Percentiles rank a stretch among this genome's conserved stretches.
phyloP scores from a whole-genome alignment of 148 eudicot species.

The Talinum fruticosum region DNA sequence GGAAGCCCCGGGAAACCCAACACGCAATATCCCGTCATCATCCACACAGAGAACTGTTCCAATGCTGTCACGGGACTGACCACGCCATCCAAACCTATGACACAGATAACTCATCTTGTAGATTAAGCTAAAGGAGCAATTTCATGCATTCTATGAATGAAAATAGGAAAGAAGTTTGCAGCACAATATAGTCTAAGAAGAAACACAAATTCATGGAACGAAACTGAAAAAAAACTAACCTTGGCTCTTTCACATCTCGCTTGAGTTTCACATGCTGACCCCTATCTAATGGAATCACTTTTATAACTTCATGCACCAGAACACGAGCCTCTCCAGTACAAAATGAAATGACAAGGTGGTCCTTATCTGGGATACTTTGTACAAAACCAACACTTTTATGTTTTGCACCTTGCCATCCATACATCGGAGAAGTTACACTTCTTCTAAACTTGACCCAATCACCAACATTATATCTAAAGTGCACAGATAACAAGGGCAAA shows the following conservation, averaged over 20 bases:
- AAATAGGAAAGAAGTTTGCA: not conserved
- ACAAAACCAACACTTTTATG: constrained; percentile 94
- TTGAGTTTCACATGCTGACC: constrained; percentile 95
- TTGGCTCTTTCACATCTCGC: constrained; percentile 80
- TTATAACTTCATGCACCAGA: constrained; percentile 72
- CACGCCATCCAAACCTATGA: constrained; percentile 91
- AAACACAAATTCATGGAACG: not conserved
- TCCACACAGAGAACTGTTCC: constrained; percentile 98
- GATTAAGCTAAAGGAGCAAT: constrained; percentile 9
- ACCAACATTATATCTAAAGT: constrained; percentile 68
- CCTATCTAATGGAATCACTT: constrained; percentile 94
- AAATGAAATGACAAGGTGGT: constrained; percentile 77
- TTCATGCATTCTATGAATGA: constrained; percentile 1
- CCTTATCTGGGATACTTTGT: constrained; percentile 81
- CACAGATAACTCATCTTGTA: constrained; percentile 13
- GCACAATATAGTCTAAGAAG: not conserved
- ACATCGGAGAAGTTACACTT: constrained; percentile 58
- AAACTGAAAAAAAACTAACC: constrained; percentile 44
- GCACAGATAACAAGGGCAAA: constrained; percentile 11
- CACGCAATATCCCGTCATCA: constrained; percentile 97
- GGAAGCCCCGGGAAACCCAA: constrained; percentile 99
- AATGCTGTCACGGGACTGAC: constrained; percentile 82
- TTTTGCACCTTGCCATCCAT: constrained; percentile 95
- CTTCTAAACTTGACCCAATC: constrained; percentile 94
- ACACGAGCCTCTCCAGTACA: constrained; percentile 95